Evolutionary conservation across 768 basidiomycete species (phyloP), one percentile per base, ranked within the genome.

Genomic region (Pulveroboletus sp.): DNA sequence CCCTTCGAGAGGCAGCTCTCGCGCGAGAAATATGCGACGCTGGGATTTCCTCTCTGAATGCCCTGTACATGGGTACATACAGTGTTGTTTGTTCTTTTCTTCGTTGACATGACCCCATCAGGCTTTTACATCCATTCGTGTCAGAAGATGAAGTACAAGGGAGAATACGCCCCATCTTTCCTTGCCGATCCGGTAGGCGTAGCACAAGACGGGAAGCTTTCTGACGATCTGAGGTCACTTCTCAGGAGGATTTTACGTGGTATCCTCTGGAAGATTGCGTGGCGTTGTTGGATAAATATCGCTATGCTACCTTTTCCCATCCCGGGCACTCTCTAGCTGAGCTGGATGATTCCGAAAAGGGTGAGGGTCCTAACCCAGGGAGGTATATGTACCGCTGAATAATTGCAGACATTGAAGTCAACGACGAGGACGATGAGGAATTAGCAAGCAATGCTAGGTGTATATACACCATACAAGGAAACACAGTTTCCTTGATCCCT

Each of bases 141-240:
- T 62, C 80, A 72, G 43, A 99, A 99, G 69, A 98, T 98, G 97
- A 76, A 77, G 47, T 98, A 99, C 69, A 99, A 99, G 61, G 94
- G 85, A 24, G 93, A 97, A 47, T 99, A 94, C 57, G 65, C 75
- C 0, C 95, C 95, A 1, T 97, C 94, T 3, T 91, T 80, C 55
- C 76, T 98, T 17, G 78, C 81, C 12, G 94, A 98, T 67, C 93
- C 94, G 8, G 90, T 93, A 57, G 76, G 57, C 5, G 38, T 38
- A 6, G 5, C 44, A 24, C 27, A 49, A 24, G 37, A 39, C 17
- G 14, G 24, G 23, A 20, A 14, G 17, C 25, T 50, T 17, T 45
- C 49, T 57, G 29, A 58, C 38, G 20, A 42, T 13, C 31, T n/a
- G n/a, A n/a, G n/a, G n/a, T n/a, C n/a, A n/a, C 5, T 31, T 11